Evolutionary conservation across 2,329 filamentous ascomycete species (phyloP).

Genomic region (Fusarium sp.): DNA sequence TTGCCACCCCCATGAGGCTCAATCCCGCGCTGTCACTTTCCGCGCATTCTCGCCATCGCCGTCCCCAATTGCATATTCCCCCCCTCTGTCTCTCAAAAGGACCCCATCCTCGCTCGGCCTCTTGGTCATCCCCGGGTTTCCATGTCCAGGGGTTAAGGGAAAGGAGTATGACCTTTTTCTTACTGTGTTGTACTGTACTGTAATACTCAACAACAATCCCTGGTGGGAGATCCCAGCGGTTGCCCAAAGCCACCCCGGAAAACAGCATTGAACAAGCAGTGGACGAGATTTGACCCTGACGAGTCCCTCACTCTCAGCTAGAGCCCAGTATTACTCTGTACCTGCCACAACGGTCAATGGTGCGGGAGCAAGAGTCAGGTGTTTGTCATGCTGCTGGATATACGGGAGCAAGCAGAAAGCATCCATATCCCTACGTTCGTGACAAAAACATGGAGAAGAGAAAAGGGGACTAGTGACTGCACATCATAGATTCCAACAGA

Average conservation of each 20-base stretch:
- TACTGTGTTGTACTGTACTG: neutral
- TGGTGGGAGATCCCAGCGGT: conserved; percentile 21
- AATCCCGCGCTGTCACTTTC: conserved; percentile 21
- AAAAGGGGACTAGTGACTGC: neutral
- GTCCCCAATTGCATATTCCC: conserved; percentile 33
- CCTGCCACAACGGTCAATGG: conserved; percentile 17
- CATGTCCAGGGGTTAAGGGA: conserved; percentile 7
- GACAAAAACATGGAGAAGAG: neutral
- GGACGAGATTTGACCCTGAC: conserved; percentile 14
- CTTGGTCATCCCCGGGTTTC: conserved; percentile 22
- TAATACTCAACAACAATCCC: conserved; percentile 21
- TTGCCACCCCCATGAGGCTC: conserved; percentile 14
- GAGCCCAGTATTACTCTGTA: conserved; percentile 13
- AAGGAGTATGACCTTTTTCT: neutral
- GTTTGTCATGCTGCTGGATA: conserved; percentile 24
- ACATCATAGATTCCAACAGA: conserved; percentile 19
- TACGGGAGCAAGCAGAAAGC: neutral
- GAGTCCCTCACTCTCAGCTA: conserved; percentile 12
- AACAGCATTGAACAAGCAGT: conserved; percentile 23
- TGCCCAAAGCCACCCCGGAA: conserved; percentile 37
- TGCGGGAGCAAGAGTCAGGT: conserved; percentile 28
- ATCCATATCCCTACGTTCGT: neutral
- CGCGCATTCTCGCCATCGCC: conserved; percentile 30
- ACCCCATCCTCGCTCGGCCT: conserved; percentile 19
- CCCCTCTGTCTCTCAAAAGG: neutral